Base-by-base conservation (phyloP, 2,329 filamentous ascomycete species). In the Pyrenophora seminiperda region DNA sequence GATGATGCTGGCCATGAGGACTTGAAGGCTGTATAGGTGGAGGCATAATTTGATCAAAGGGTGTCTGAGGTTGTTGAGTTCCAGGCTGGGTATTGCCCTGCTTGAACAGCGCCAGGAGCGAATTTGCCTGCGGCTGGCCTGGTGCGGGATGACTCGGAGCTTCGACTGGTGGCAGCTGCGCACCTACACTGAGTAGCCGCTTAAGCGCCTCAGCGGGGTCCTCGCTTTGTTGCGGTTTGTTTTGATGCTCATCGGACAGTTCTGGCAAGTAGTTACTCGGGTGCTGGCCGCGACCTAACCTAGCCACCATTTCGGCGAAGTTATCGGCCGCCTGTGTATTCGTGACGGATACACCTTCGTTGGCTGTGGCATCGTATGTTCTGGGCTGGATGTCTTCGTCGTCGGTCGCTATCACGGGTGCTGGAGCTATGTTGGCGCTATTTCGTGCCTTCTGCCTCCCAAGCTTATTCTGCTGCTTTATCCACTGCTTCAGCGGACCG, bases 401-500 rank as follows among this genome's bases (percentile, higher is more conserved):
- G 42, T 72, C 72, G 17, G 66, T 70, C 1, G 62, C 54, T 14
- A 56, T 63, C 9, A 62, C 47, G 5, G 61, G 58, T 34, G 57
- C 59, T 9, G 56, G 53, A 14, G 54, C 45, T 4, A 60, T 47
- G 27, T 61, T 53, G 9, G 58, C 50, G 14, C 61, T 62, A 14
- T 57, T 55, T 7, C 58, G 53, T 14, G 73, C 70, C 56, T 76
- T 77, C 61, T 78, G 77, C 7, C 78, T 77, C 61, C 90, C 89
- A n/a, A 82, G 79, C 74, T 87, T 91, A 77, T 84, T 88, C 74
- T 96, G 90, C 57, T 88, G 83, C n/a, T 85, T 78, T 38, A 97
- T 91, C 92, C 92, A 97, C 71, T 90, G 91, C 73, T 91, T 92
- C 40, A 99, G 75, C 5, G 86, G 89, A 1, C 85, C 85, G 46